Base-by-base conservation (phyloP, 148 eudicot species). In the Dysphania ambrosioides region DNA sequence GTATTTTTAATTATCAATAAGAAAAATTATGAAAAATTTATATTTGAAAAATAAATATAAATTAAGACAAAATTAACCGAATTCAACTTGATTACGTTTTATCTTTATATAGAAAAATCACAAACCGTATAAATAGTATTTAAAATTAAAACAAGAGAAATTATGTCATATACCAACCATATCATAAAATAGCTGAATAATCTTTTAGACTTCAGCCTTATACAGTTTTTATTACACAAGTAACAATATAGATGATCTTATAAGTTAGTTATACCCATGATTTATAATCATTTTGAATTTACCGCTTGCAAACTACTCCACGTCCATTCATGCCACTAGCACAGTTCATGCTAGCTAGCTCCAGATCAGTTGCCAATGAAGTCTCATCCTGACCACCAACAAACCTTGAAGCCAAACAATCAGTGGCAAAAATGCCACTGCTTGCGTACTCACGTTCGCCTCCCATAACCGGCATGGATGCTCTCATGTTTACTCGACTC, bases 401-500 rank as follows among this genome's bases (percentile, higher is more conserved):
- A 47, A 47, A 47, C 53, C 53, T 47, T 16, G 53, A 47, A 47
- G 53, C 21, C 53, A 47, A 16, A 47, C 53, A 47, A 47, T 47
- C 53, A 3, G n/a, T 47, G 53, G 53, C 53, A 6, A 47, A 47
- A 47, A 47, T 47, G 19, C 53, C 16, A 47, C 53, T 47, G 16
- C 53, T 47, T 2, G 53, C 53, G 16, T 47, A 47, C 53, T 47
- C 53, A 2, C 21, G 4, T 47, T 47, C 53, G 13, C 53, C 53
- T 47, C 53, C 53, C 53, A 47, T 47, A 47, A 47, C 53, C 53
- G 53, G 53, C 53, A 47, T 47, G 0, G 53, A 47, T 16, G 16
- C 53, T 0, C 53, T 6, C 16, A 3, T 47, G 16, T 47, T 31
- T 0, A 82, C 83, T 18, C 24, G 32, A 60, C 85, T 86, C 18